A percentile compares a stretch with the other conserved stretches of the same genome.
phyloP scores from a whole-genome alignment of 2,329 filamentous ascomycete genomes.

The Stachybotrys echinatus region DNA sequence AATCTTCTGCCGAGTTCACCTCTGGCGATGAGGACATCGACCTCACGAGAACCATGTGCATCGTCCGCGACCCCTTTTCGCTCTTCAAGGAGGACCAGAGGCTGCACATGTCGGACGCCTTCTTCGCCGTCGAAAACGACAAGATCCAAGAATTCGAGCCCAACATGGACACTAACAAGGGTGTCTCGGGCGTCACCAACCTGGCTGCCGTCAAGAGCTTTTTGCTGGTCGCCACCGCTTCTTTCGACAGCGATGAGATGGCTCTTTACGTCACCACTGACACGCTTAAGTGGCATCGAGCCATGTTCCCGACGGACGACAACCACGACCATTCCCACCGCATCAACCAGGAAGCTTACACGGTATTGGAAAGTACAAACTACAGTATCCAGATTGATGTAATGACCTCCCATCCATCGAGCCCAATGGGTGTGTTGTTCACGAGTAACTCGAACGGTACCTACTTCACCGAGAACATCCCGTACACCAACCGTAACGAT shows the following conservation, averaged over 20 bases:
- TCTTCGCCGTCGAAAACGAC: constrained; percentile 55
- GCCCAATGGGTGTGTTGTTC: constrained; percentile 80
- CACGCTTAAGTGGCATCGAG: constrained; percentile 80
- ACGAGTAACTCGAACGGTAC: constrained; percentile 97
- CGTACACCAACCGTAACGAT: constrained; percentile 82
- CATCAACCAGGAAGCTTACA: constrained; percentile 81
- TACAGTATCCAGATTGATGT: constrained; percentile 98
- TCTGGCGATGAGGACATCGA: constrained; percentile 62
- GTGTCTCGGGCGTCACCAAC: constrained; percentile 75
- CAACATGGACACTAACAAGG: constrained; percentile 65
- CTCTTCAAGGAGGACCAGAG: constrained; percentile 69
- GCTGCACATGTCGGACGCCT: constrained; percentile 77
- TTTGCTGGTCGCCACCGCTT: constrained; percentile 76
- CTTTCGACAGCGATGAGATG: constrained; percentile 80
- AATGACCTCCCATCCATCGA: constrained; percentile 57
- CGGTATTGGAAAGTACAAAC: constrained; percentile 89
- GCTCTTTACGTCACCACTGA: constrained; percentile 87
- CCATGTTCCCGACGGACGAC: constrained; percentile 79
- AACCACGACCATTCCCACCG: constrained; percentile 62
- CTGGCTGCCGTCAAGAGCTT: constrained; percentile 82
- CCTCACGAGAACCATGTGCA: constrained; percentile 70
- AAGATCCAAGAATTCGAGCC: constrained; percentile 65
- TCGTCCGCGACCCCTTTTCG: constrained; percentile 68
- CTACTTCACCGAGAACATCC: constrained; percentile 87
- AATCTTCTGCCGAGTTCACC: constrained; percentile 67